Conservation (phyloP, 345 rosid genomes). For the Syzygium grande region DNA sequence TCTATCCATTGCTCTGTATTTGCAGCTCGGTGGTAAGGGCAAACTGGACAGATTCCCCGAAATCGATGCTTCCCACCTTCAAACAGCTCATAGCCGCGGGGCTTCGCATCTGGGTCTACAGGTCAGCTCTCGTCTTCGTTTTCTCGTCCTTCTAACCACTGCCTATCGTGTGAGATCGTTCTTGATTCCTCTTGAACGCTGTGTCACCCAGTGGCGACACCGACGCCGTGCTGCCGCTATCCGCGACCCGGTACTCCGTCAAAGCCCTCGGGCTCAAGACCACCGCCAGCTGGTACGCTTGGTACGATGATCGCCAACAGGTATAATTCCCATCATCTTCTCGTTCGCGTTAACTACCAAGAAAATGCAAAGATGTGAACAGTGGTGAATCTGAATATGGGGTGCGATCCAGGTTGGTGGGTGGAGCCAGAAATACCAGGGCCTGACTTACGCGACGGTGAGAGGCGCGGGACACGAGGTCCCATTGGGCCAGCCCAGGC, state of each 20-base stretch:
- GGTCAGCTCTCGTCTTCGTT: slow-evolving; percentile 21
- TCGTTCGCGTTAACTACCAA: neutral
- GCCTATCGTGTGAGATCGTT: neutral
- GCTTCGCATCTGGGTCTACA: slow-evolving; percentile 78
- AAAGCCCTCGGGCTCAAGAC: slow-evolving; percentile 28
- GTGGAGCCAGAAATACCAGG: slow-evolving; percentile 46
- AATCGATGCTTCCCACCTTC: slow-evolving; percentile 65
- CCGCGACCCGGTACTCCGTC: slow-evolving; percentile 51
- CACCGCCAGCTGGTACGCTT: slow-evolving; percentile 39
- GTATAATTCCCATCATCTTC: slow-evolving; percentile 2
- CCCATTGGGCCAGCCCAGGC: slow-evolving; percentile 39
- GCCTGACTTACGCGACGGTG: slow-evolving; percentile 44
- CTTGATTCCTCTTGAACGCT: neutral
- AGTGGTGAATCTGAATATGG: neutral
- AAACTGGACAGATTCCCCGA: slow-evolving; percentile 76
- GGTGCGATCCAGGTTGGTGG: slow-evolving; percentile 42
- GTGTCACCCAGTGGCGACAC: slow-evolving; percentile 41
- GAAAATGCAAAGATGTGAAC: neutral
- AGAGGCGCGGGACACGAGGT: slow-evolving; percentile 69
- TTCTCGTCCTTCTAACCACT: neutral
- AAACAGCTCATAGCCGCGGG: slow-evolving; percentile 53
- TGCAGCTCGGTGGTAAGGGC: slow-evolving; percentile 32
- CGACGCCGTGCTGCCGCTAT: slow-evolving; percentile 54
- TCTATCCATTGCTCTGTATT: neutral
- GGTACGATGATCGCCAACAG: slow-evolving; percentile 31